These are phyloP conservation scores for Aurantiochytrium sp. DNA, from an alignment of 108 stramenopile genomes.

Conservation along the genomic window DNA sequence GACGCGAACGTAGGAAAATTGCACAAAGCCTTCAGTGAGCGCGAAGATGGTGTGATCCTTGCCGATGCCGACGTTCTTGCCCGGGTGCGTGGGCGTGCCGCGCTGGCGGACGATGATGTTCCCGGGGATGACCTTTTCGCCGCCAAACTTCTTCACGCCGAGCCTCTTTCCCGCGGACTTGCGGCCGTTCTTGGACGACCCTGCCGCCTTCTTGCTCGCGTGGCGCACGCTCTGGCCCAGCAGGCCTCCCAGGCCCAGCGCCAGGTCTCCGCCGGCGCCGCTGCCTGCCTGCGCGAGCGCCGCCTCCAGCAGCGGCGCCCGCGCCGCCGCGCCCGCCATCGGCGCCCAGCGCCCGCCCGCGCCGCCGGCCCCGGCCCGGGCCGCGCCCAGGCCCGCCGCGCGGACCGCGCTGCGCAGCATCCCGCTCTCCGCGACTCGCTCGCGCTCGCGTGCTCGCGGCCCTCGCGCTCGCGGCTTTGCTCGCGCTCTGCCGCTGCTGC, in stretches of 20 bases:
- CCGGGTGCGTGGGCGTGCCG: slow-evolving; percentile 69
- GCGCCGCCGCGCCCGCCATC: not conserved
- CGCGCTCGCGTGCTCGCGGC: too few species aligned
- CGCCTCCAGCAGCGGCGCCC: too few species aligned
- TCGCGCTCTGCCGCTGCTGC: too few species aligned
- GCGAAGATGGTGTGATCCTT: slow-evolving; percentile 91
- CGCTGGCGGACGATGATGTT: slow-evolving; percentile 92
- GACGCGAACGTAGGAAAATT: slow-evolving; percentile 41
- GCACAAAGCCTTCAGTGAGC: slow-evolving; percentile 61
- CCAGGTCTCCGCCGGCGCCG: not conserved
- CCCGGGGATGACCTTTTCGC: slow-evolving; percentile 64
- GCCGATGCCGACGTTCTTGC: slow-evolving; percentile 66
- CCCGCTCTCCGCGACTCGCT: too few species aligned
- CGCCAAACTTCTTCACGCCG: slow-evolving; percentile 83
- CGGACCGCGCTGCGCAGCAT: too few species aligned
- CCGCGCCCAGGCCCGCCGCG: too few species aligned
- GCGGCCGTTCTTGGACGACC: slow-evolving; percentile 83
- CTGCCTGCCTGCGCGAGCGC: not conserved
- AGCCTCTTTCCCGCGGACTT: slow-evolving; percentile 85
- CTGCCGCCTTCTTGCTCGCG: slow-evolving; percentile 91
- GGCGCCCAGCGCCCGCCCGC: not conserved
- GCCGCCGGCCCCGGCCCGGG: too few species aligned
- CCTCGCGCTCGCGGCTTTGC: too few species aligned
- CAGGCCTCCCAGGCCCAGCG: not conserved
- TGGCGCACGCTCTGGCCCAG: slow-evolving; percentile 25